Evolutionary conservation across 108 stramenopile genomes (phyloP).

Genomic region (Cylindrotheca fusiformis): DNA sequence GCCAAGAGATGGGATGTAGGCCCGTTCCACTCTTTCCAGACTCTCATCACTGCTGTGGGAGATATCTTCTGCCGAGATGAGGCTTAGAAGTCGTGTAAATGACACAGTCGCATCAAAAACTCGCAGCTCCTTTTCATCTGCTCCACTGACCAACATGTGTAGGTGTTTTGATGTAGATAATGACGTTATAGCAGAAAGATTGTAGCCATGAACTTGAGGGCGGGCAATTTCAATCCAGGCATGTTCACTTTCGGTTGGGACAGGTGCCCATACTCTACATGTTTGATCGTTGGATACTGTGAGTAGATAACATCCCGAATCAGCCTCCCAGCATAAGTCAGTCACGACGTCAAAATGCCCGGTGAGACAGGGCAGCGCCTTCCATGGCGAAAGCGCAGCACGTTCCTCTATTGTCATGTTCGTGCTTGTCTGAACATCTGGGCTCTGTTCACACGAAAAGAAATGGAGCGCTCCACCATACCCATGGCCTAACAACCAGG

Average conservation of each 20-base stretch:
- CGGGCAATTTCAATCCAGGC: conserved; percentile 78
- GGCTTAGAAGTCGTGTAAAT: conserved; percentile 52
- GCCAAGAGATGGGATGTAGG: conserved; percentile 84
- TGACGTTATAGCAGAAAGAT: conserved; percentile 70
- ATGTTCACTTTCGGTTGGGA: conserved; percentile 18
- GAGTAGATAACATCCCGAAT: conserved; percentile 71
- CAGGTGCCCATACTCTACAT: conserved; percentile 74
- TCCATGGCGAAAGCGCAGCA: conserved; percentile 50
- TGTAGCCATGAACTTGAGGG: conserved; percentile 89
- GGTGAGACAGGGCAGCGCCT: conserved; percentile 73
- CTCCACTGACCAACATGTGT: conserved; percentile 76
- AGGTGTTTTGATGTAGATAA: conserved; percentile 43
- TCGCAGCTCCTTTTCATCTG: conserved; percentile 85
- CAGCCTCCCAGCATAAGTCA: conserved; percentile 78
- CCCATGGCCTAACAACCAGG: conserved; percentile 73
- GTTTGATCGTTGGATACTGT: conserved; percentile 82
- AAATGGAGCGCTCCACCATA: conserved; percentile 85
- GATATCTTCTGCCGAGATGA: not conserved
- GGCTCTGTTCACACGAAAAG: conserved; percentile 16
- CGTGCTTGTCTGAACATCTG: not conserved
- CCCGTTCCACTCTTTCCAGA: conserved; percentile 67
- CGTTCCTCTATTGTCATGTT: conserved; percentile 36
- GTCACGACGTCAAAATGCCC: conserved; percentile 78
- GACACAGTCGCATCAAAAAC: conserved; percentile 82
- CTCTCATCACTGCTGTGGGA: conserved; percentile 12